Conservation (phyloP, 2,329 filamentous ascomycete species). For the Calonectria pteridis region DNA sequence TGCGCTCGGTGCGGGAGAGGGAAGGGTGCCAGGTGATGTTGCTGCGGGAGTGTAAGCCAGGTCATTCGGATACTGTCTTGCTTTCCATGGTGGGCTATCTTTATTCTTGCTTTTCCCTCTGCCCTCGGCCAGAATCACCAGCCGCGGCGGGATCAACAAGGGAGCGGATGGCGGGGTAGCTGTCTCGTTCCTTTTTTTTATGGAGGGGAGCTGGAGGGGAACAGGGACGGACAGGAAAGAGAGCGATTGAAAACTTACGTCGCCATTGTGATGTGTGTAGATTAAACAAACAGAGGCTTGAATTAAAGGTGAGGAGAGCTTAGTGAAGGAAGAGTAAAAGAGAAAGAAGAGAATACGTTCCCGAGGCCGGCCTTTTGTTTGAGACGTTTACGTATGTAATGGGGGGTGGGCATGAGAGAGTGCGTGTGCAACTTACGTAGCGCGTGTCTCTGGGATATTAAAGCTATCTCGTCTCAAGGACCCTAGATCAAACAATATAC, state of each 20-base stretch:
- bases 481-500: neutral
- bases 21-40: constrained; percentile 93
- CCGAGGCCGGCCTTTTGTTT: constrained; percentile 27
- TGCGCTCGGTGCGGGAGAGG: constrained; percentile 83
- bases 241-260: constrained; percentile 46
- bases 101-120: neutral
- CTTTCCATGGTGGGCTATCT: neutral
- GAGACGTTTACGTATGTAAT: constrained; percentile 8
- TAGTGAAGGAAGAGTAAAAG: constrained; percentile 12
- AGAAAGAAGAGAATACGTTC: neutral
- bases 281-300: neutral
- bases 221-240: neutral
- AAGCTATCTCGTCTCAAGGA: constrained; percentile 10
- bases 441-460: constrained; percentile 23
- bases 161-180: constrained; percentile 27
- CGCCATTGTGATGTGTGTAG: constrained; percentile 45
- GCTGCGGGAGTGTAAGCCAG: constrained; percentile 57
- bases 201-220: constrained; percentile 10
- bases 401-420: constrained; percentile 9
- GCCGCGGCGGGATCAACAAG: neutral
- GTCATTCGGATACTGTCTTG: constrained; percentile 24
- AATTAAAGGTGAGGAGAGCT: neutral
- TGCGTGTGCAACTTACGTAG: constrained; percentile 31
- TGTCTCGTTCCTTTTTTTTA: constrained; percentile 24
- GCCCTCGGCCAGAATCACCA: neutral